These are phyloP conservation scores for Gomphus bonarii DNA, from an alignment of 1,284 basidiomycete genomes.

Conservation along the genomic window DNA sequence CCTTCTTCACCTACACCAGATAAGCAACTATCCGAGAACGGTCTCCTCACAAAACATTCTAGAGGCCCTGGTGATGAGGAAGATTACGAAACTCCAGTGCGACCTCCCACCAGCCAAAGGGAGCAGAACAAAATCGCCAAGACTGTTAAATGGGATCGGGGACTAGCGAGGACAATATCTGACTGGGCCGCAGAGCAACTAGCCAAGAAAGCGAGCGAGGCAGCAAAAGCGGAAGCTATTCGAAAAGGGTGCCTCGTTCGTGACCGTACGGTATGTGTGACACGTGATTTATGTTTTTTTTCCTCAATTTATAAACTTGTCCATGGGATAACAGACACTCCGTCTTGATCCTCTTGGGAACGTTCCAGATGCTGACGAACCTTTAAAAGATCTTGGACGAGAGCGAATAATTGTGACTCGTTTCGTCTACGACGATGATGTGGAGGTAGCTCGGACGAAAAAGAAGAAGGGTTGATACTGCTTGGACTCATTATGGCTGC, in stretches of 20 bases:
- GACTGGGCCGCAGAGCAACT: constrained; percentile 37
- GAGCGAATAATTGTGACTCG: constrained; percentile 69
- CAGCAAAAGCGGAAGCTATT: constrained; percentile 25
- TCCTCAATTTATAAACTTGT: constrained; percentile 9
- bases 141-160: constrained; percentile 72
- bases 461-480: neutral
- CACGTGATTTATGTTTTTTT: neutral
- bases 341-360: constrained; percentile 72
- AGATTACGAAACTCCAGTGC: constrained; percentile 61
- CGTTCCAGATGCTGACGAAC: constrained; percentile 46
- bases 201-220: constrained; percentile 15
- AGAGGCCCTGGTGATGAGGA: constrained; percentile 74
- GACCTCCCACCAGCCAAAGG: constrained; percentile 23
- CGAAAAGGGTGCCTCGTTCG: constrained; percentile 57
- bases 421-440: constrained; percentile 75
- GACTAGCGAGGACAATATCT: constrained; percentile 52
- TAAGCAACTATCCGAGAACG: neutral
- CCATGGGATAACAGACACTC: constrained; percentile 33
- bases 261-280: constrained; percentile 46
- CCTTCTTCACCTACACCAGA: constrained; percentile 2
- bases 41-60: constrained; percentile 28
- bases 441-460: constrained; percentile 26
- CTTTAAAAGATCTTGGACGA: constrained; percentile 49
- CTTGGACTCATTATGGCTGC: neutral
- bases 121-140: constrained; percentile 26